Evolutionary conservation across 257 asterid genomes (phyloP).

Genomic region (Nicotiana noctiflora): DNA sequence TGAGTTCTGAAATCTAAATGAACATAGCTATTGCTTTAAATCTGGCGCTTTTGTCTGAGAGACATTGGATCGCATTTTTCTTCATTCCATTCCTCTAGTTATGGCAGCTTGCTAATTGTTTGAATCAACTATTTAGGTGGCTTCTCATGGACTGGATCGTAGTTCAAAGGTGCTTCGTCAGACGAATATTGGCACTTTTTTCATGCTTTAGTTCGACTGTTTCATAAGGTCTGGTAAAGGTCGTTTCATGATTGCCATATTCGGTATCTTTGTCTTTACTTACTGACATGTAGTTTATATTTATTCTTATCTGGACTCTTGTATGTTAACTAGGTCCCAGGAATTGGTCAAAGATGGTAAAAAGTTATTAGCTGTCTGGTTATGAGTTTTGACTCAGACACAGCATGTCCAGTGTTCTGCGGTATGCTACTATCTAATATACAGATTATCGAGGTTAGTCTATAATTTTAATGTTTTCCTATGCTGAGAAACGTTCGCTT

Average conservation of each 20-base stretch:
- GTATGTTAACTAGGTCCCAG: not conserved
- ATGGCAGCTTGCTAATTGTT: not conserved
- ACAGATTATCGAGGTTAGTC: not conserved
- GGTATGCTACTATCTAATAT: not conserved
- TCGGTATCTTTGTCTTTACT: not conserved
- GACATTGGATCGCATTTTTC: not conserved
- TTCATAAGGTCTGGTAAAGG: not conserved
- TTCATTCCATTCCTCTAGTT: not conserved
- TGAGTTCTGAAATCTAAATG: not conserved
- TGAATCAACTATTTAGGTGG: slow-evolving; percentile 45
- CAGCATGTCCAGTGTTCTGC: not conserved
- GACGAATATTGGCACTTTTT: slow-evolving; percentile 65
- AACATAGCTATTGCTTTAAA: not conserved
- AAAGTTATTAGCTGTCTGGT: not conserved
- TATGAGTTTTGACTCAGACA: not conserved
- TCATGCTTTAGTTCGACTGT: slow-evolving; percentile 47
- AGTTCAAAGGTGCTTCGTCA: slow-evolving; percentile 87
- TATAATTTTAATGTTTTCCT: not conserved
- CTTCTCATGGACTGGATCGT: slow-evolving; percentile 95
- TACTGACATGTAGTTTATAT: not conserved
- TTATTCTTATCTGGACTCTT: not conserved
- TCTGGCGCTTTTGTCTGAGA: not conserved
- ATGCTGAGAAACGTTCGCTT: not conserved
- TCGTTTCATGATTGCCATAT: not conserved
- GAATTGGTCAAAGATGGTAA: not conserved